phyloP scores from a whole-genome alignment of 106 monocot genomes.

The Allium fistulosum region DNA sequence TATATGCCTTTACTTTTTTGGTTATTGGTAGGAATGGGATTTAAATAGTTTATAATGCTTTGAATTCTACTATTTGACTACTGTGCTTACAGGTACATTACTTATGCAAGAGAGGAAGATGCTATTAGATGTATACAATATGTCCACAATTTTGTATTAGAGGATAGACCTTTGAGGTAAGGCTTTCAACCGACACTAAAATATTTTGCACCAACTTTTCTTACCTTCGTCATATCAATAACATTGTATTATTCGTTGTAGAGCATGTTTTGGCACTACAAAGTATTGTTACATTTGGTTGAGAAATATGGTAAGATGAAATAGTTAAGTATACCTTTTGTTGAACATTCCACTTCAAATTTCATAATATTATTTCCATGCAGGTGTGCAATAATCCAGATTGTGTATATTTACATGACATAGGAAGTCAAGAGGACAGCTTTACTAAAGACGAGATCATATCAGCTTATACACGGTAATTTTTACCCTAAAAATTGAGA shows the following conservation, averaged over 20 bases:
- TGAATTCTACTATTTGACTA: too few relatives aligned
- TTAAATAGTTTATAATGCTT: too few relatives aligned
- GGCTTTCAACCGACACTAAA: background rate
- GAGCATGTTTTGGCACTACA: slow-evolving; percentile 76
- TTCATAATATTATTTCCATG: slow-evolving; percentile 2
- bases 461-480: slow-evolving; percentile 58
- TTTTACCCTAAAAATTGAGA: background rate
- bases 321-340: background rate
- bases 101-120: slow-evolving; percentile 88
- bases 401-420: slow-evolving; percentile 72
- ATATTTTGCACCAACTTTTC: too few relatives aligned
- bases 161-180: slow-evolving; percentile 82
- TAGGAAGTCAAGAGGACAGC: slow-evolving; percentile 66
- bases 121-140: slow-evolving; percentile 88
- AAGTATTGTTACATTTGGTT: slow-evolving; percentile 76
- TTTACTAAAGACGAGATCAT: slow-evolving; percentile 78
- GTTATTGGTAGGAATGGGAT: too few relatives aligned
- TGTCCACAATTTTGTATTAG: slow-evolving; percentile 69
- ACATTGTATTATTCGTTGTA: slow-evolving; percentile 13
- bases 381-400: slow-evolving; percentile 72
- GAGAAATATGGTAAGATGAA: slow-evolving; percentile 48
- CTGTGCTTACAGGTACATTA: slow-evolving; percentile 54
- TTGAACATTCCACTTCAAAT: slow-evolving; percentile 6
- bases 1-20: too few relatives aligned
- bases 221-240: background rate